phyloP scores from a whole-genome alignment of 176 grass and related monocot species.

The Oryza nivara region DNA sequence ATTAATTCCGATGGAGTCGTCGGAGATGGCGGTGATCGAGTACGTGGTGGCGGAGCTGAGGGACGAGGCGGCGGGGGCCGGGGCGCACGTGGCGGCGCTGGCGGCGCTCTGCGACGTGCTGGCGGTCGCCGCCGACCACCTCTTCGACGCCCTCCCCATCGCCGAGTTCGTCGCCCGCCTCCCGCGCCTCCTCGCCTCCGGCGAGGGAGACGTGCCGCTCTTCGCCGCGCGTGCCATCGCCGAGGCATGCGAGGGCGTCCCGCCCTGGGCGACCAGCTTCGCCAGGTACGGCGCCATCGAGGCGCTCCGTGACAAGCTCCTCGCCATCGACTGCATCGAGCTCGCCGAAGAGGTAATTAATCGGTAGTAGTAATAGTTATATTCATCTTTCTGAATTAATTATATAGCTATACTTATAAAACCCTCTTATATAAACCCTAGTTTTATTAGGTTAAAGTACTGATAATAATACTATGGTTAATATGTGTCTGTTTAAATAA shows the following conservation, averaged over 20 bases:
- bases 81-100: slow-evolving; percentile 26
- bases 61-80: too few relatives aligned
- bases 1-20: neutral
- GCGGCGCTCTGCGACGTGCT: slow-evolving; percentile 38
- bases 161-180: slow-evolving; percentile 2
- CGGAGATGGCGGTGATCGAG: neutral
- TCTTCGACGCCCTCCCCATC: neutral
- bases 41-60: neutral
- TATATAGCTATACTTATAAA: neutral
- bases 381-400: neutral
- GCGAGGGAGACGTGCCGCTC: slow-evolving; percentile 39
- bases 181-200: slow-evolving; percentile 19
- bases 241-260: slow-evolving; percentile 34
- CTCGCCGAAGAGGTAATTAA: slow-evolving; percentile 63
- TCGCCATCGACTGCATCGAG: slow-evolving; percentile 49
- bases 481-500: neutral
- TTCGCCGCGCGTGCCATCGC: slow-evolving; percentile 53
- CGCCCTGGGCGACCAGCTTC: slow-evolving; percentile 21
- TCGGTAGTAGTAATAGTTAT: too few relatives aligned
- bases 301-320: slow-evolving; percentile 45
- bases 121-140: neutral
- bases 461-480: neutral
- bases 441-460: neutral
- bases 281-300: slow-evolving; percentile 30
- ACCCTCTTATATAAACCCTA: neutral